Conservation (phyloP, 2,329 filamentous ascomycete genomes). For the Aspergillus sp. region DNA sequence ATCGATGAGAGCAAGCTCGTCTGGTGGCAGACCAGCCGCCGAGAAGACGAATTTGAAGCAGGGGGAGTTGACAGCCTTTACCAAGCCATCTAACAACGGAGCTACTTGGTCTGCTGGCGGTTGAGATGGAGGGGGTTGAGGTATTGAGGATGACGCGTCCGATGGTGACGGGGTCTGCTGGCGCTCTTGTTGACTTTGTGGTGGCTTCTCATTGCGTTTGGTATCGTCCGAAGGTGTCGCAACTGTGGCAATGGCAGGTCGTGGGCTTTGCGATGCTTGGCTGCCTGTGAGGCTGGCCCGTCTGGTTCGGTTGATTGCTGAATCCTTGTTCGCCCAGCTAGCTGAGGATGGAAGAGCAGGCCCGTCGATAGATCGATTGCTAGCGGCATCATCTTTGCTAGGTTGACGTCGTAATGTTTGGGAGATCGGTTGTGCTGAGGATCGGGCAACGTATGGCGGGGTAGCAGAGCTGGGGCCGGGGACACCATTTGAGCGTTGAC, state of each 20-base stretch:
- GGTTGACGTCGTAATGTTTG: slow-evolving; percentile 69
- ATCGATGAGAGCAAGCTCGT: slow-evolving; percentile 53
- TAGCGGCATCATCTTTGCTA: slow-evolving; percentile 71
- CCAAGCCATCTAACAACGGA: slow-evolving; percentile 39
- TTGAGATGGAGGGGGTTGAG: slow-evolving; percentile 21
- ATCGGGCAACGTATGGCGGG: slow-evolving; percentile 46
- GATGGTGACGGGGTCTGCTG: slow-evolving; percentile 26
- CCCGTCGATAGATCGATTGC: slow-evolving; percentile 63
- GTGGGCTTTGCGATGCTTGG: slow-evolving; percentile 78
- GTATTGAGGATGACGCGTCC: slow-evolving; percentile 20
- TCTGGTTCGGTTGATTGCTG: slow-evolving; percentile 66
- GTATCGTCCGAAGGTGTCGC: slow-evolving; percentile 36
- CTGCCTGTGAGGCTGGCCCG: slow-evolving; percentile 74
- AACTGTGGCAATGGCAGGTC: slow-evolving; percentile 52
- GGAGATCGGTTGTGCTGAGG: slow-evolving; percentile 52
- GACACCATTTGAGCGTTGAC: slow-evolving; percentile 57
- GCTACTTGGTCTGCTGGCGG: slow-evolving; percentile 25
- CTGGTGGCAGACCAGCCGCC: slow-evolving; percentile 43
- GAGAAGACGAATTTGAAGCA: slow-evolving; percentile 58
- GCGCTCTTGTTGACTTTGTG: slow-evolving; percentile 24
- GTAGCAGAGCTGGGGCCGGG: slow-evolving; percentile 23
- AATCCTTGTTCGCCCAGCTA: slow-evolving; percentile 79
- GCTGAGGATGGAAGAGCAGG: slow-evolving; percentile 92
- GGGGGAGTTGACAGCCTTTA: slow-evolving; percentile 49
- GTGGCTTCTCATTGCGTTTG: slow-evolving; percentile 35